These are phyloP conservation scores for Citrullus amarus DNA, from an alignment of 306 rosid genomes.

Conservation along the genomic window DNA sequence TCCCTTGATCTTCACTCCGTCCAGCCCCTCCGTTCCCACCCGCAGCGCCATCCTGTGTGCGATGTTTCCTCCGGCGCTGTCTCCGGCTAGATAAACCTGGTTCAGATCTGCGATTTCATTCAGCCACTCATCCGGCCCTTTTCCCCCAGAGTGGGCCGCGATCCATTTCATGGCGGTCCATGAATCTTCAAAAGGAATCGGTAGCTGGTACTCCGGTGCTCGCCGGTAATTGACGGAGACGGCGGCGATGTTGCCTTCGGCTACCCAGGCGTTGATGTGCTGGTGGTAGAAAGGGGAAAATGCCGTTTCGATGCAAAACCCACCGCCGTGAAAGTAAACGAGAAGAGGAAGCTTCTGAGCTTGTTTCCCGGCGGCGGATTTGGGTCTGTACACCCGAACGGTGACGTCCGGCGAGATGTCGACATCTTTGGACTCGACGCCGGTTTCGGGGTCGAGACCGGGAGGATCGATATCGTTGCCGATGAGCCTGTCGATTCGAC, in stretches of 20 bases:
- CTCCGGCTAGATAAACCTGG: slow-evolving; percentile 43
- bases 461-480: slow-evolving; percentile 36
- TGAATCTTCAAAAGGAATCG: slow-evolving; percentile 42
- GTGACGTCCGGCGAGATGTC: slow-evolving; percentile 38
- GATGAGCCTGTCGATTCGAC: slow-evolving; percentile 33
- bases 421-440: slow-evolving; percentile 51
- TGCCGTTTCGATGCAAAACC: slow-evolving; percentile 9
- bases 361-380: not conserved
- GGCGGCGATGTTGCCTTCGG: slow-evolving; percentile 26
- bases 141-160: slow-evolving; percentile 34
- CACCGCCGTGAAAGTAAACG: not conserved
- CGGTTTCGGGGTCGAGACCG: slow-evolving; percentile 27
- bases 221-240: slow-evolving; percentile 57
- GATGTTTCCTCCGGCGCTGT: slow-evolving; percentile 65
- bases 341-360: not conserved
- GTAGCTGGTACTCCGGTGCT: slow-evolving; percentile 68
- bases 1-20: slow-evolving; percentile 33
- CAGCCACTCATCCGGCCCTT: slow-evolving; percentile 48
- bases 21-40: slow-evolving; percentile 25
- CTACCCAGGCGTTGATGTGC: slow-evolving; percentile 23
- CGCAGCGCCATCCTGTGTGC: slow-evolving; percentile 44
- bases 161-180: slow-evolving; percentile 53
- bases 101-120: slow-evolving; percentile 34
- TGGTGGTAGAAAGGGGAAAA: slow-evolving; percentile 41
- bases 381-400: slow-evolving; percentile 47